A percentile compares a stretch with the other conserved stretches of the same genome.
phyloP scores from a whole-genome alignment of 257 asterid genomes.

The Gynochthodes officinalis region DNA sequence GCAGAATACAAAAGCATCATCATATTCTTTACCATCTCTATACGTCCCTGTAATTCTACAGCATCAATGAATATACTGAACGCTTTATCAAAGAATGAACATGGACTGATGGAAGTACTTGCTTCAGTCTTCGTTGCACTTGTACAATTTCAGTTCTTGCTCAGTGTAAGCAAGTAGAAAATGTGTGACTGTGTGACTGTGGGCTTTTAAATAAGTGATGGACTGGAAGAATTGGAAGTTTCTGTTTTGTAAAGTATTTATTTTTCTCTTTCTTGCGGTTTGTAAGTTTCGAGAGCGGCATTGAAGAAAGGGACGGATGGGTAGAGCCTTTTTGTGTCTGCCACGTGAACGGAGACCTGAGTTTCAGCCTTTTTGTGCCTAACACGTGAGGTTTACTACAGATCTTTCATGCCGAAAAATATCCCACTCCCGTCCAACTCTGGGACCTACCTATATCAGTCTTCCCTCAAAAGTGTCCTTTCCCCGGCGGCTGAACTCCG shows the following conservation, averaged over 20 bases:
- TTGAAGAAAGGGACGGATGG: background rate
- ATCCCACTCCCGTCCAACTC: background rate
- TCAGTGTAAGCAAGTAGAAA: background rate
- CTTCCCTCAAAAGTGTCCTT: no score
- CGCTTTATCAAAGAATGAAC: background rate
- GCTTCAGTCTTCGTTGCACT: background rate
- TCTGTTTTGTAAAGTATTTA: background rate
- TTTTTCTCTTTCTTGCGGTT: background rate
- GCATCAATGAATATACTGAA: slow-evolving; percentile 8
- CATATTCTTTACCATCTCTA: slow-evolving; percentile 13
- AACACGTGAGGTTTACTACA: slow-evolving; percentile 14
- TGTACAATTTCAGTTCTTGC: background rate
- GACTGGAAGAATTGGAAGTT: background rate
- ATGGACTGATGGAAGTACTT: background rate
- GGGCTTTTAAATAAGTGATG: background rate
- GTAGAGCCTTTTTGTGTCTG: slow-evolving; percentile 10
- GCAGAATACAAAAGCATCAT: slow-evolving; percentile 12
- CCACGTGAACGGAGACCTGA: slow-evolving; percentile 29
- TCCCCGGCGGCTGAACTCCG: background rate
- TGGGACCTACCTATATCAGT: background rate
- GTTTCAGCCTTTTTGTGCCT: background rate
- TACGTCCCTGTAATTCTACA: background rate
- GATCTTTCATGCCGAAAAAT: background rate
- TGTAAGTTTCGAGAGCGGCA: background rate
- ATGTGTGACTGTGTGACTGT: background rate